Conservation (phyloP, 306 rosid species). For the Acmispon strigosus region DNA sequence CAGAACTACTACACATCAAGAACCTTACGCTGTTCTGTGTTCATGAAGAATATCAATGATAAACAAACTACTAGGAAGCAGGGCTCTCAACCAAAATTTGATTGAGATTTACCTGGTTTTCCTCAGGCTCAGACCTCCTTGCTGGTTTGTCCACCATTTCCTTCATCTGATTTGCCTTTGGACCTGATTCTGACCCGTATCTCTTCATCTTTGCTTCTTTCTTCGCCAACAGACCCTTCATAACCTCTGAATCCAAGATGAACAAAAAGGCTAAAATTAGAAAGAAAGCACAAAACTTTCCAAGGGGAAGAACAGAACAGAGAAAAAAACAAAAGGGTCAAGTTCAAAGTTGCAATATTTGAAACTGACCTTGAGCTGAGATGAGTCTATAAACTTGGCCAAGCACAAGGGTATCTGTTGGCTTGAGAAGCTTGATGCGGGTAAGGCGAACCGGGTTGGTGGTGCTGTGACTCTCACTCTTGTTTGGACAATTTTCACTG, state of each 20-base stretch:
- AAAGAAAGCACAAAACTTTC: neutral
- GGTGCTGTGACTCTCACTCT: slow-evolving; percentile 1
- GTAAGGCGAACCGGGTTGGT: slow-evolving; percentile 64
- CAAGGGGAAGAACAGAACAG: neutral
- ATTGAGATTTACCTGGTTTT: slow-evolving; percentile 49
- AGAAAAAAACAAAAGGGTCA: neutral
- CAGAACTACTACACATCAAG: neutral
- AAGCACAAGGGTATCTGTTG: slow-evolving; percentile 82
- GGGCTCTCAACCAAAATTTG: neutral
- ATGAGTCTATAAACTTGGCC: slow-evolving; percentile 95
- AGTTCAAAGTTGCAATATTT: neutral
- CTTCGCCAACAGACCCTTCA: slow-evolving; percentile 82
- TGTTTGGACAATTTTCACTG: slow-evolving; percentile 18
- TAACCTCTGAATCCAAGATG: slow-evolving; percentile 52
- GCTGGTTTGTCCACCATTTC: slow-evolving; percentile 30
- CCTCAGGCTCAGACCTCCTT: slow-evolving; percentile 39
- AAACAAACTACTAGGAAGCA: neutral
- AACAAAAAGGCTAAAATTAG: slow-evolving; percentile 9
- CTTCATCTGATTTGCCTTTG: slow-evolving; percentile 38
- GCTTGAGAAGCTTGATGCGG: slow-evolving; percentile 88
- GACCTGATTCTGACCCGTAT: slow-evolving; percentile 40
- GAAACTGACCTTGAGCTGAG: slow-evolving; percentile 61
- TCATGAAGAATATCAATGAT: neutral
- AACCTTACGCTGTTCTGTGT: slow-evolving; percentile 5
- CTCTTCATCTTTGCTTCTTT: slow-evolving; percentile 76